Conservation (phyloP, 345 rosid genomes). For the Euclidium syriacum region DNA sequence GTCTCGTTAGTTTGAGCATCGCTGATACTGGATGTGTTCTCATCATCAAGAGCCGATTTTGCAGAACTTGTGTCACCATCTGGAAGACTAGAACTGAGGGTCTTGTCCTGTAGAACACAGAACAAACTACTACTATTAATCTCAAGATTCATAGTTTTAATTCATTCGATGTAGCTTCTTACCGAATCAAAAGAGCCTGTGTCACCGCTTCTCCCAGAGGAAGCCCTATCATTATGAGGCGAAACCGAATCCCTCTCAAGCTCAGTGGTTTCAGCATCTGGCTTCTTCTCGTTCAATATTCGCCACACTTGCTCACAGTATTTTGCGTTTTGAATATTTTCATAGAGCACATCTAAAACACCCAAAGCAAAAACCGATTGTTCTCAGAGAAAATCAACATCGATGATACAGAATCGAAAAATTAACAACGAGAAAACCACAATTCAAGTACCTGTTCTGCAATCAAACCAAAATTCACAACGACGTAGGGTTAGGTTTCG, state of each 20-base stretch:
- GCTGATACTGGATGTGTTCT: conserved; percentile 15
- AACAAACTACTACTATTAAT: background rate
- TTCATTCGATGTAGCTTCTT: too few relatives aligned
- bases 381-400: background rate
- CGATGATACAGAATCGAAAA: background rate
- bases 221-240: conserved; percentile 44
- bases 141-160: too few relatives aligned
- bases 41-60: conserved; percentile 10
- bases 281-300: conserved; percentile 45
- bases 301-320: conserved; percentile 48
- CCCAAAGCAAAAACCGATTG: background rate
- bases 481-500: conserved; percentile 30
- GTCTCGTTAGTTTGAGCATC: conserved; percentile 32
- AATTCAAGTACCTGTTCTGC: conserved; percentile 41
- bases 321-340: conserved; percentile 48
- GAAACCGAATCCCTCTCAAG: conserved; percentile 41
- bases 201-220: conserved; percentile 47
- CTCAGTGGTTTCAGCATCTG: conserved; percentile 46
- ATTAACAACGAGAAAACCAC: background rate
- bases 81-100: conserved; percentile 14
- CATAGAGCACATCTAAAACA: conserved; percentile 57
- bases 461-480: conserved; percentile 41
- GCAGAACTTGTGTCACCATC: conserved; percentile 27
- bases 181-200: conserved; percentile 45
- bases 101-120: conserved; percentile 28